phyloP scores from a whole-genome alignment of 2,329 filamentous ascomycete genomes.

The Saccharata proteae region DNA sequence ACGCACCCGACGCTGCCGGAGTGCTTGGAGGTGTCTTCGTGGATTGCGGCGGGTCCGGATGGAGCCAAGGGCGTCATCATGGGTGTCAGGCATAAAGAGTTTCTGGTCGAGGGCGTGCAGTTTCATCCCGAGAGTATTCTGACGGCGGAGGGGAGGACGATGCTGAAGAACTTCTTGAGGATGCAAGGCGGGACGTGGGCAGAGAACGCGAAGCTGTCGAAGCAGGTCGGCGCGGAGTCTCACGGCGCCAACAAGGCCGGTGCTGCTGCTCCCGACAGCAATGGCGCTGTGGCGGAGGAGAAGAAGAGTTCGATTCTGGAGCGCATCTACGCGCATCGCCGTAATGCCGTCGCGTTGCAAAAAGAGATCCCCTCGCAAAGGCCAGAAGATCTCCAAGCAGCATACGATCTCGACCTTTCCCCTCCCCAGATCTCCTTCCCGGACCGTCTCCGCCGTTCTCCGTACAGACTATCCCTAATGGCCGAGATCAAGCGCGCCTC shows the following conservation, averaged over 20 bases:
- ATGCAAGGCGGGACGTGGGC: constrained; percentile 88
- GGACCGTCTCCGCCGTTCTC: constrained; percentile 64
- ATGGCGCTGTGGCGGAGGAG: constrained; percentile 19
- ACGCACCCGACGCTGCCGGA: constrained; percentile 78
- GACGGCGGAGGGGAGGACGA: constrained; percentile 72
- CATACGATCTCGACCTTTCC: constrained; percentile 72
- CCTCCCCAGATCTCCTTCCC: constrained; percentile 76
- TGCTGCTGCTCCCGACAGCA: constrained; percentile 19
- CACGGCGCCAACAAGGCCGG: constrained; percentile 14
- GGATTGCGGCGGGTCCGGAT: constrained; percentile 64
- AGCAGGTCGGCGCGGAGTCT: no score
- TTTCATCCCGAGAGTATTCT: constrained; percentile 97
- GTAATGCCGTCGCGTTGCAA: constrained; percentile 62
- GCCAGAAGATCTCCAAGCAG: constrained; percentile 69
- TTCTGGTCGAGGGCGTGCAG: constrained; percentile 87
- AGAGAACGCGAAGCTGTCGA: constrained; percentile 52
- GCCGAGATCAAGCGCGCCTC: constrained; percentile 96
- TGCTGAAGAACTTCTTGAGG: constrained; percentile 85
- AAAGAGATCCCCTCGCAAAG: constrained; percentile 77
- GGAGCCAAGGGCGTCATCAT: constrained; percentile 81
- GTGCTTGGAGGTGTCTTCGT: constrained; percentile 80
- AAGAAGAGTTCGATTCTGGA: constrained; percentile 81
- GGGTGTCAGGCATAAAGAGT: constrained; percentile 88
- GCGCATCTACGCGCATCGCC: constrained; percentile 76
- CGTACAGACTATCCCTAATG: constrained; percentile 85